These are phyloP conservation scores for Samsoniella hepiali DNA, from an alignment of 2,329 filamentous ascomycete species.

Conservation along the genomic window DNA sequence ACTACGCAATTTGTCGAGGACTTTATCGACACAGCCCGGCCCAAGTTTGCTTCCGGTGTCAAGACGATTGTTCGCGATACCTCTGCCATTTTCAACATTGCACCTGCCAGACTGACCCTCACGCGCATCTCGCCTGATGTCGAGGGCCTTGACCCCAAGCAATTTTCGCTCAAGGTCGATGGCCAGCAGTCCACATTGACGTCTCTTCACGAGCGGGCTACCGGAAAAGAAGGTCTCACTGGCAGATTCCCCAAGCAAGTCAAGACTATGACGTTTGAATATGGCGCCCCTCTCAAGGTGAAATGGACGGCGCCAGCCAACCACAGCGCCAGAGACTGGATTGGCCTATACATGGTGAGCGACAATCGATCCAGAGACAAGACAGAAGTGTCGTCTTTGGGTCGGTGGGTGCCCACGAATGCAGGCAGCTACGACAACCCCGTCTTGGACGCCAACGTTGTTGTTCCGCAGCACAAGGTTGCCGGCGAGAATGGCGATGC, in stretches of 20 bases:
- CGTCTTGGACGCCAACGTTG: slow-evolving; percentile 71
- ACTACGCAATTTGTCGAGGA: slow-evolving; percentile 89
- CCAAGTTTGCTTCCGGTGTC: slow-evolving; percentile 81
- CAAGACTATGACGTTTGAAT: slow-evolving; percentile 78
- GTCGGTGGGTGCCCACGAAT: slow-evolving; percentile 84
- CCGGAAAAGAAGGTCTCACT: slow-evolving; percentile 69
- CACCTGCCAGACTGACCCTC: slow-evolving; percentile 81
- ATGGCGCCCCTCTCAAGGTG: slow-evolving; percentile 84
- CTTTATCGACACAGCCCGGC: slow-evolving; percentile 78
- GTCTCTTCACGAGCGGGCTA: slow-evolving; percentile 55
- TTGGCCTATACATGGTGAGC: slow-evolving; percentile 92
- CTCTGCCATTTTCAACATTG: slow-evolving; percentile 81
- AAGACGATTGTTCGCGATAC: slow-evolving; percentile 86
- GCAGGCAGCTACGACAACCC: slow-evolving; percentile 71
- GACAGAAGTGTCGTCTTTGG: slow-evolving; percentile 80
- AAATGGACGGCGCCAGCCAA: slow-evolving; percentile 86
- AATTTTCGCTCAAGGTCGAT: slow-evolving; percentile 74
- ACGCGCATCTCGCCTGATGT: slow-evolving; percentile 76
- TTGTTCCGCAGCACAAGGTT: slow-evolving; percentile 63
- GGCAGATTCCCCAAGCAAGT: slow-evolving; percentile 66
- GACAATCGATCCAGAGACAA: slow-evolving; percentile 85
- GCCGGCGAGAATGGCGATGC: slow-evolving; percentile 50
- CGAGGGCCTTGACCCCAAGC: slow-evolving; percentile 72
- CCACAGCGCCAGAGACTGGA: slow-evolving; percentile 90
- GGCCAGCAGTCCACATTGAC: slow-evolving; percentile 56